phyloP scores from a whole-genome alignment of 2,329 filamentous ascomycete genomes.

The Aureobasidium sp. region DNA sequence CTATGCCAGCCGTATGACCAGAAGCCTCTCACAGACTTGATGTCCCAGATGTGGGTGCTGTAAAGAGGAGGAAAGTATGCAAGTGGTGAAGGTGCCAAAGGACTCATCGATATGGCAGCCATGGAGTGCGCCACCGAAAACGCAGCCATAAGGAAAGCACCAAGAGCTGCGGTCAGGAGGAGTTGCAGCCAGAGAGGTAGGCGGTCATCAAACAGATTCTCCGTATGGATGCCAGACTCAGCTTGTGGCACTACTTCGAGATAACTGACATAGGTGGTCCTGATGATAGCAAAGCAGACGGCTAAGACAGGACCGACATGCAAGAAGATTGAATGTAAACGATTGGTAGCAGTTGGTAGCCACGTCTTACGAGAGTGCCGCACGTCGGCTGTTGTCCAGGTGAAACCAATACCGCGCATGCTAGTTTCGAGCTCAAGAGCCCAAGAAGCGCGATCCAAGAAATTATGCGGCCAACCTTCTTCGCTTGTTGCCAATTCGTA shows the following conservation, averaged over 20 bases:
- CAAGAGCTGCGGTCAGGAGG: conserved; percentile 32
- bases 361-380: conserved; percentile 37
- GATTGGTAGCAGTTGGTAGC: conserved; percentile 33
- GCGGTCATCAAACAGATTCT: conserved; percentile 26
- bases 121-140: conserved; percentile 36
- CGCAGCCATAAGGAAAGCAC: conserved; percentile 36
- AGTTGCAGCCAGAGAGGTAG: conserved; percentile 29
- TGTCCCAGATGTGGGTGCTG: conserved; percentile 34
- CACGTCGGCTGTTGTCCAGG: conserved; percentile 39
- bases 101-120: conserved; percentile 33
- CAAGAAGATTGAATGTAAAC: conserved; percentile 33
- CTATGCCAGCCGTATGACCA: conserved; percentile 41
- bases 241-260: conserved; percentile 15
- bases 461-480: conserved; percentile 32
- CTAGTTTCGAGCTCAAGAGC: conserved; percentile 37
- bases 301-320: conserved; percentile 32
- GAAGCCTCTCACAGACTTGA: conserved; percentile 33
- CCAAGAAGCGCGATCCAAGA: conserved; percentile 35
- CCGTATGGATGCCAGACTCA: conserved; percentile 11
- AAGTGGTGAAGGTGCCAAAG: conserved; percentile 33
- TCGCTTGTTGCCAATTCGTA: conserved; percentile 33
- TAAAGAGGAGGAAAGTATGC: conserved; percentile 40
- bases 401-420: conserved; percentile 39
- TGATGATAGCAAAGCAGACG: conserved; percentile 29
- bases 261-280: conserved; percentile 26